Percentiles rank a stretch among this genome's conserved stretches.
phyloP scores from a whole-genome alignment of 805 yeast species.

The Candida coleopterorum region DNA sequence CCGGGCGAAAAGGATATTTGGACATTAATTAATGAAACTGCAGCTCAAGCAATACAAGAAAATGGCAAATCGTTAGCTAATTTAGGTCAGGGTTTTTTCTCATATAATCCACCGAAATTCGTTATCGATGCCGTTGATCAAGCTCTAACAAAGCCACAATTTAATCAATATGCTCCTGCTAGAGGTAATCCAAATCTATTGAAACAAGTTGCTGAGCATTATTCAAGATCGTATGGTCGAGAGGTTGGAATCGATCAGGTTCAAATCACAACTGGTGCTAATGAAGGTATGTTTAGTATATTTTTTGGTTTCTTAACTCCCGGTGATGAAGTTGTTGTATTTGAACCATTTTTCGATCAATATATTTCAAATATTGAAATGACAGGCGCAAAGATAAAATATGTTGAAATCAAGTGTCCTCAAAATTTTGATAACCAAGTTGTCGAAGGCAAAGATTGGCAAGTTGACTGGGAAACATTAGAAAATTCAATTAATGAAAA shows the following conservation, averaged over 20 bases:
- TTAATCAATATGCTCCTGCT: slow-evolving; percentile 91
- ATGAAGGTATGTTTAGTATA: slow-evolving; percentile 86
- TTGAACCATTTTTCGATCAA: slow-evolving; percentile 97
- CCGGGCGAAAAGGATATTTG: slow-evolving; percentile 85
- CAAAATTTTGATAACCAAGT: slow-evolving; percentile 55
- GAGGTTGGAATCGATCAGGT: slow-evolving; percentile 56
- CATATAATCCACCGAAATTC: slow-evolving; percentile 93
- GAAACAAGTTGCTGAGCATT: slow-evolving; percentile 63
- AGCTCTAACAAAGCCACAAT: slow-evolving; percentile 67
- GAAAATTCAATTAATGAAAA: slow-evolving; percentile 64
- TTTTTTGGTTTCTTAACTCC: slow-evolving; percentile 79
- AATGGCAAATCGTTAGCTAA: slow-evolving; percentile 77
- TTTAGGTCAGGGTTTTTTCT: slow-evolving; percentile 96
- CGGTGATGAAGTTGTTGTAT: slow-evolving; percentile 94
- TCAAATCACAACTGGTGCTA: slow-evolving; percentile 92
- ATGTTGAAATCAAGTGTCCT: slow-evolving; percentile 85
- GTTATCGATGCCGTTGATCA: slow-evolving; percentile 77
- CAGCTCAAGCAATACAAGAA: slow-evolving; percentile 70
- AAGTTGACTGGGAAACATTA: slow-evolving; percentile 71
- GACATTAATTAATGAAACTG: slow-evolving; percentile 93
- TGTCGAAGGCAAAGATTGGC: slow-evolving; percentile 84
- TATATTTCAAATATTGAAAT: slow-evolving; percentile 91
- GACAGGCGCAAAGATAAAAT: slow-evolving; percentile 88
- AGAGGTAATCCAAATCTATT: slow-evolving; percentile 78
- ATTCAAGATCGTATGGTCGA: slow-evolving; percentile 62